Percentiles rank a stretch among this genome's conserved stretches.
phyloP scores from a whole-genome alignment of 495 filamentous ascomycete genomes.

The Aspergillus steynii region DNA sequence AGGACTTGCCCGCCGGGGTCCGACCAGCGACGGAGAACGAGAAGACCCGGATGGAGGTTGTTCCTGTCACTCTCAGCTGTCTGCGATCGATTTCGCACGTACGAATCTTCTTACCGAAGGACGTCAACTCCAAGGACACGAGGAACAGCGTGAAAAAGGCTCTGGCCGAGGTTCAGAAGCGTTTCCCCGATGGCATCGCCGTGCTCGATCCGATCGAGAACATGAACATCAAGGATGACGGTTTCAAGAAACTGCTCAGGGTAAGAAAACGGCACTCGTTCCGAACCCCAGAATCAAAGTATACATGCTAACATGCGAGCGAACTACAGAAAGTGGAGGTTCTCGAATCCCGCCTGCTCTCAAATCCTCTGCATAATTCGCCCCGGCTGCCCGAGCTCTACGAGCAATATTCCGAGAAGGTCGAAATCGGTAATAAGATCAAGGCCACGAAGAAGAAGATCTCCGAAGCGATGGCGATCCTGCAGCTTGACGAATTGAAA shows the following conservation, averaged over 20 bases:
- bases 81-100: constrained; percentile 76
- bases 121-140: constrained; percentile 61
- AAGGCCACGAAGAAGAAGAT: constrained; percentile 88
- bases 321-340: constrained; percentile 82
- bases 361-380: constrained; percentile 88
- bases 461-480: constrained; percentile 73
- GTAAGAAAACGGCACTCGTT: constrained; percentile 37
- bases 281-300: neutral
- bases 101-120: constrained; percentile 75
- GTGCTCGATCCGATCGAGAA: constrained; percentile 90
- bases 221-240: constrained; percentile 88
- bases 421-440: constrained; percentile 72
- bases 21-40: constrained; percentile 65
- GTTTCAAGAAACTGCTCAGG: constrained; percentile 87
- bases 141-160: constrained; percentile 64
- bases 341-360: constrained; percentile 83
- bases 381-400: constrained; percentile 78
- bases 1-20: constrained; percentile 64
- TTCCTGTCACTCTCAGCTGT: constrained; percentile 83
- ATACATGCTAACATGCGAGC: constrained; percentile 11
- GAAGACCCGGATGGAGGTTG: constrained; percentile 73
- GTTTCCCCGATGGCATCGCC: constrained; percentile 92
- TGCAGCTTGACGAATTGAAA: constrained; percentile 94
- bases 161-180: constrained; percentile 71
- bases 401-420: constrained; percentile 78